These are phyloP conservation scores for Pilatotrama ljubarskyi DNA, from an alignment of 768 basidiomycete genomes.

Conservation along the genomic window DNA sequence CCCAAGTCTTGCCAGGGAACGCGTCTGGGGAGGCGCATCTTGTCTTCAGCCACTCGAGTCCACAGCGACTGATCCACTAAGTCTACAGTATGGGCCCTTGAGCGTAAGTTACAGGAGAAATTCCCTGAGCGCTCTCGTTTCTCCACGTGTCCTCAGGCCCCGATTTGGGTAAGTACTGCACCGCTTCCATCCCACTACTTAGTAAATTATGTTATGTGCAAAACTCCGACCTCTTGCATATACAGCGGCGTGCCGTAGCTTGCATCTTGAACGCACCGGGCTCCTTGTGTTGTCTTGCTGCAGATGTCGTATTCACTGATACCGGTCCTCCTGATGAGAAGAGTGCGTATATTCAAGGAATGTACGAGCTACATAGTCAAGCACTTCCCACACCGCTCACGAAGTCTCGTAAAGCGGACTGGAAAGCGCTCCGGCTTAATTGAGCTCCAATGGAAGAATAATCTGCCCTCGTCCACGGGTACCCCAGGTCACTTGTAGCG, in stretches of 20 bases:
- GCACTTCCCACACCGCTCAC: conserved; percentile 52
- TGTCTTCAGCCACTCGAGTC: not conserved
- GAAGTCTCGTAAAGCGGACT: conserved; percentile 36
- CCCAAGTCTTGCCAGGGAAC: conserved; percentile 72
- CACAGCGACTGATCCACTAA: not conserved
- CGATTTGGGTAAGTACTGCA: no score
- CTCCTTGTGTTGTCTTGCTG: no score
- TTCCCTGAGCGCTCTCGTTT: not conserved
- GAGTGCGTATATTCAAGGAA: conserved; percentile 14
- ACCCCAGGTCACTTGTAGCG: conserved; percentile 49
- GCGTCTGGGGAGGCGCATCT: conserved; percentile 74
- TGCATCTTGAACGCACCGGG: no score
- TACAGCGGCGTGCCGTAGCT: no score
- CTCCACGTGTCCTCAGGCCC: no score
- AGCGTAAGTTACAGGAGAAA: not conserved
- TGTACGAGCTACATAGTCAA: conserved; percentile 80
- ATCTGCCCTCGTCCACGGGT: conserved; percentile 49
- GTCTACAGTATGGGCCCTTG: no score
- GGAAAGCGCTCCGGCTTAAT: conserved; percentile 80
- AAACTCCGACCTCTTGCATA: no score
- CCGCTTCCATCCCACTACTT: no score
- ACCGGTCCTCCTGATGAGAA: no score
- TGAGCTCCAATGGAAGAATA: conserved; percentile 46
- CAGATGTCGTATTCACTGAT: no score
- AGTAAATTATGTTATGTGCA: no score